These are phyloP conservation scores for Coemansia sp. DNA, from an alignment of 192 early-diverging fungal species.

Conservation along the genomic window DNA sequence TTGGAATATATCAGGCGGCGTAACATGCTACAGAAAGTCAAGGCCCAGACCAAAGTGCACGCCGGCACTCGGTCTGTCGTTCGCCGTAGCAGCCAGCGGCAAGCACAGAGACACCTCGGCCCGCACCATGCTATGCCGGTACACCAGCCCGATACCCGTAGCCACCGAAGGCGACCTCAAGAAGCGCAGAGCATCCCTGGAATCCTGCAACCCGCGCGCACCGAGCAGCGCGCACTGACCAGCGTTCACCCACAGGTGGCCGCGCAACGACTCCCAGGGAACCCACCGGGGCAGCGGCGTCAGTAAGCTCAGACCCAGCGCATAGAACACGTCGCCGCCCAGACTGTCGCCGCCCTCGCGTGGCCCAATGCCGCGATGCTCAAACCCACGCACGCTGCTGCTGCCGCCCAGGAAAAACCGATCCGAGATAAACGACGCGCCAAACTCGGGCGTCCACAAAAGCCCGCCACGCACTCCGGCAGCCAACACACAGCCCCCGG, in stretches of 20 bases:
- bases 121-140: constrained; percentile 78
- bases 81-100: constrained; percentile 61
- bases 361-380: constrained; percentile 82
- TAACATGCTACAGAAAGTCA: constrained; percentile 54
- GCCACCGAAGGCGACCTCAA: constrained; percentile 65
- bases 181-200: constrained; percentile 37
- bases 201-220: constrained; percentile 7
- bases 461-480: constrained; percentile 61
- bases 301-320: constrained; percentile 73
- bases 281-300: constrained; percentile 79
- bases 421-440: constrained; percentile 72
- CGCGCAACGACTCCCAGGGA: constrained; percentile 59
- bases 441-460: constrained; percentile 56
- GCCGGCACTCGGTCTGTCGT: constrained; percentile 70
- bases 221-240: constrained; percentile 64
- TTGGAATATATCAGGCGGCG: neutral
- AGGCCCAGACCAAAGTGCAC: constrained; percentile 86
- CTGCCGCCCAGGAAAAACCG: constrained; percentile 88
- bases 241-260: constrained; percentile 86
- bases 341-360: constrained; percentile 74
- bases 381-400: constrained; percentile 83
- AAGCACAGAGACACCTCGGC: constrained; percentile 90
- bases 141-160: constrained; percentile 79
- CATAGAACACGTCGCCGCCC: constrained; percentile 85
- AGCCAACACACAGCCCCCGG: constrained; percentile 51